Base-by-base conservation (phyloP, 352 stramenopile species). In the Albugo laibachii region DNA sequence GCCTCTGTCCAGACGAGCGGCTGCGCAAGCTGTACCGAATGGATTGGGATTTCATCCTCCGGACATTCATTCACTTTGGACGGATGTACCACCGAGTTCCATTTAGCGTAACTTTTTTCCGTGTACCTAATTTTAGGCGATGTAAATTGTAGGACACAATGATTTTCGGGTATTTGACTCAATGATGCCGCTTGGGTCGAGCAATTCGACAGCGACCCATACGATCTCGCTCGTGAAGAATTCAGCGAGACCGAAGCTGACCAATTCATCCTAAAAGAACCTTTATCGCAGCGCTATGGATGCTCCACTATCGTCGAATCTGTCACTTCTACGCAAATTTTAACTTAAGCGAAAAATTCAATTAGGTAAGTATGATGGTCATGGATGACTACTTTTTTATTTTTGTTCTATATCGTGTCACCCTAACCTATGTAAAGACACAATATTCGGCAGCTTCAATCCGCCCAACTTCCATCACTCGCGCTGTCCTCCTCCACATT, bases 181-280 rank as follows among this genome's bases (percentile, higher is more conserved):
- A 49, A 59, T 15, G 51, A 43, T 11, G 49, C 14, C 10, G 50
- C 41, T 16, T 42, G 16, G 54, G 80, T 81, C n/a, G 72, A 84
- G 21, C 72, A 69, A 50, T 84, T 31, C 3, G 24, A 84, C 59
- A 67, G 58, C 37, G 53, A 36, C 20, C 45, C 55, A 38, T 56
- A 50, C 36, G 53, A 52, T 40, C 64, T 61, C 35, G 57, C 48
- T 15, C 48, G 52, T 14, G 57, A 57, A 40, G 65, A 63, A 51
- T 74, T 75, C 47, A 85, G 69, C 40, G 75, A 66, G 47, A 85
- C 48, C 27, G 69, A 62, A 1, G 72, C 72, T 10, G 69, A 85
- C 72, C 72, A 85, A 54, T 81, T 79, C 72, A 85, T 85, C 35
- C 11, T 54, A 8, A 8, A 24, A 24, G 3, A 43, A 24, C 3